Percentiles rank a stretch among this genome's conserved stretches.
These are phyloP conservation scores for Cucurbita pepo DNA, from an alignment of 306 rosid genomes.

Conservation along the genomic window DNA sequence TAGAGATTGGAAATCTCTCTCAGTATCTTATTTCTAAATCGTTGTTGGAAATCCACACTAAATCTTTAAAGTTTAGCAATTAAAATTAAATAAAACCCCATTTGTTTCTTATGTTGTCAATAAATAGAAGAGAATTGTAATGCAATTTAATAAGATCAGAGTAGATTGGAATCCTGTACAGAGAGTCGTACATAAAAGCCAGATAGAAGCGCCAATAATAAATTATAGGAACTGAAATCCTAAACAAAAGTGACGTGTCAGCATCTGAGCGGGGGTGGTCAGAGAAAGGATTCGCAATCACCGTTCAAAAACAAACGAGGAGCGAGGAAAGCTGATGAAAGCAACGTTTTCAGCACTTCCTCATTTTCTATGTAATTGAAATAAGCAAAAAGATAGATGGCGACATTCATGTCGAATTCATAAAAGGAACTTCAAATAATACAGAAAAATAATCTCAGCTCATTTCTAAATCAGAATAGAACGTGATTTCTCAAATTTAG, in stretches of 20 bases:
- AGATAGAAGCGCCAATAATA: too few relatives aligned
- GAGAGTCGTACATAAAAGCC: too few relatives aligned
- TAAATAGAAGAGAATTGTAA: too few relatives aligned
- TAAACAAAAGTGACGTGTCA: neutral
- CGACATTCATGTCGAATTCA: neutral
- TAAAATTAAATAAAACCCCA: too few relatives aligned
- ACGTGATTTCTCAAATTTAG: neutral
- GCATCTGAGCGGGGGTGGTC: neutral
- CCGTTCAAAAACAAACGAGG: neutral
- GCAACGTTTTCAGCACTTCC: slow-evolving; percentile 34
- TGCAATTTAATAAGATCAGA: too few relatives aligned
- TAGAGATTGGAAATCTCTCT: neutral
- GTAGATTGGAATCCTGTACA: too few relatives aligned
- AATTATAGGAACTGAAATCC: neutral
- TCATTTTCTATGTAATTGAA: neutral
- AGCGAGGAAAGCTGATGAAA: slow-evolving; percentile 34
- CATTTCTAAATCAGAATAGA: neutral
- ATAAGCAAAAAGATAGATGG: neutral
- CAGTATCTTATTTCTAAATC: neutral
- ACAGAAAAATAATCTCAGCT: neutral
- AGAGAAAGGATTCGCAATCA: neutral
- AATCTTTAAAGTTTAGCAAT: neutral
- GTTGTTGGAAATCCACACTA: too few relatives aligned
- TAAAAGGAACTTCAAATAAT: neutral
- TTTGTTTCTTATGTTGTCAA: too few relatives aligned